Evolutionary conservation across 805 yeast genomes (phyloP), one percentile per base, ranked within the genome.

Genomic region (Naumovozyma baii): DNA sequence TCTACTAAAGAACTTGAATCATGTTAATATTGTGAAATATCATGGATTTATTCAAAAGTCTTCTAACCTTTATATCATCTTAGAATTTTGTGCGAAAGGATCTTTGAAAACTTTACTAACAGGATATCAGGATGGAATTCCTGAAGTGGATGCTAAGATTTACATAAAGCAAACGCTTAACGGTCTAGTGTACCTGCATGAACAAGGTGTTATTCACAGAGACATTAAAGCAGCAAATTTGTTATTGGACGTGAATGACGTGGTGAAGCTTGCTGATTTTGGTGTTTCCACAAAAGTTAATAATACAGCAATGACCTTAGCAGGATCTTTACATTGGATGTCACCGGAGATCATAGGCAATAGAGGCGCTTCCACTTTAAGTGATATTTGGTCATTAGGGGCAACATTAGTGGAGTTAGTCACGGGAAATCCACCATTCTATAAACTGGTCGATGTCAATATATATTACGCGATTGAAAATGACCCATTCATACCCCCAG

Each of bases 251-350:
- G 71, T 72, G 2, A 62, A 69, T 10, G 88, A 94, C 2, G 78
- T 73, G 8, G 90, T 86, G 12, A 92, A 90, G 52, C 70, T 90
- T 36, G 96, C 96, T 2, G 98, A 90, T 59, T 90, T 90, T 61
- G 97, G 97, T 1, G 96, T 90, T 9, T 94, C 97, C 1, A 84
- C 96, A 1, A 83, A 79, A 49, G 68, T 76, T 5, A 78, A 72
- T 47, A 76, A 78, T 49, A 69, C 82, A 33, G 73, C 80, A 52
- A 67, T 70, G 56, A 75, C 80, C 0, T 68, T 74, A 53, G 79
- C 74, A 5, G 98, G 98, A 1, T 86, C 97, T 0, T 94, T 96
- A 0, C 83, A 90, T 56, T 92, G 97, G 97, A 88, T 92, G 96
- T 96, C 98, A 0, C 98, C 98, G 0, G 98, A 92, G 55, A 78